Evolutionary conservation across 1,284 basidiomycete genomes (phyloP).

Genomic region (Cryptococcus sp.): DNA sequence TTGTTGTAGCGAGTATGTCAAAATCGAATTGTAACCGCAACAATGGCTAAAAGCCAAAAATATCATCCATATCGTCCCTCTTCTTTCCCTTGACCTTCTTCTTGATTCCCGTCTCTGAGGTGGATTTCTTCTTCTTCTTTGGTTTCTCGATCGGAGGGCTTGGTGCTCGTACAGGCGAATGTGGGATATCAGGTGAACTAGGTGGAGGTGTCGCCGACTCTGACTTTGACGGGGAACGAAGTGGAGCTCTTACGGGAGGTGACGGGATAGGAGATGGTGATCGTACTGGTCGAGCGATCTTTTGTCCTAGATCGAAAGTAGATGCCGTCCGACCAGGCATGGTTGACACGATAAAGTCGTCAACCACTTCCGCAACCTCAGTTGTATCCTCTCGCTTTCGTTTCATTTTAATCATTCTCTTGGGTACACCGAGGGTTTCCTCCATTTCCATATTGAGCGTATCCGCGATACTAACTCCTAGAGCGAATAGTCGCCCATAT

Average conservation of each 20-base stretch:
- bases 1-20: neutral
- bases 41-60: conserved; percentile 22
- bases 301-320: conserved; percentile 5
- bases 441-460: conserved; percentile 4
- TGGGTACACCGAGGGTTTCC: neutral
- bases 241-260: too few species aligned
- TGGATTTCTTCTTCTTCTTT: neutral
- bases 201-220: neutral
- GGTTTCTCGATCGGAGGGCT: neutral
- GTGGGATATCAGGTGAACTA: neutral
- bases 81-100: conserved; percentile 23
- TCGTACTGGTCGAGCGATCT: conserved; percentile 6
- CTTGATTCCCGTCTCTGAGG: neutral
- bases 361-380: neutral
- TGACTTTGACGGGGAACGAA: neutral
- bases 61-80: conserved; percentile 36
- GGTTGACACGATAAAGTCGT: neutral
- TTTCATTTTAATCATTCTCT: neutral
- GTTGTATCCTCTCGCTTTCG: too few species aligned
- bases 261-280: neutral
- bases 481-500: conserved; percentile 31
- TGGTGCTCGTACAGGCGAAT: neutral
- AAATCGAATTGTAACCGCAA: neutral
- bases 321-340: too few species aligned
- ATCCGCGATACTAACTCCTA: conserved; percentile 14